phyloP scores from a whole-genome alignment of 805 yeast genomes.

The Ogataea kodamae region DNA sequence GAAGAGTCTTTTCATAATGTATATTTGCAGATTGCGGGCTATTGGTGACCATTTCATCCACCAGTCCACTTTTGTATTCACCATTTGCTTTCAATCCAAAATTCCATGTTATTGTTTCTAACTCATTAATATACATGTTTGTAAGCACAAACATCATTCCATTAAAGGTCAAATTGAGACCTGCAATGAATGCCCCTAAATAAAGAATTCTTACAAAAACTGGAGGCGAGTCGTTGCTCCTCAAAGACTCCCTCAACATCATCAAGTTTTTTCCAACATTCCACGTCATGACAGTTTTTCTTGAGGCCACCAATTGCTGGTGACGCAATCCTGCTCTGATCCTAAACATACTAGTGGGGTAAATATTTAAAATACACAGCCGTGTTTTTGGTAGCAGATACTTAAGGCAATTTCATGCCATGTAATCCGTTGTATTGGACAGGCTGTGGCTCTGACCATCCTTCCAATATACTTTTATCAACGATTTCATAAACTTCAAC shows the following conservation, averaged over 20 bases:
- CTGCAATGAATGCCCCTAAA: constrained; percentile 40
- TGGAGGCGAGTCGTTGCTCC: constrained; percentile 38
- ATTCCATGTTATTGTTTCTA: constrained; percentile 28
- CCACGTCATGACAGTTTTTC: too few relatives aligned
- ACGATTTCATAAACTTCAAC: constrained; percentile 57
- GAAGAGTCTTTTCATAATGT: constrained; percentile 31
- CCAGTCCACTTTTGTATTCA: constrained; percentile 36
- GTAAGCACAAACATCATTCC: constrained; percentile 33
- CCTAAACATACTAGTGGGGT: constrained; percentile 8
- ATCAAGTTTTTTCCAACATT: constrained; percentile 30
- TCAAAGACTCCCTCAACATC: constrained; percentile 24
- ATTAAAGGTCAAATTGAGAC: constrained; percentile 37
- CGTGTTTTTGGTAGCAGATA: neutral
- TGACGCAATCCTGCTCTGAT: constrained; percentile 1
- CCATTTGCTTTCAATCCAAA: constrained; percentile 30
- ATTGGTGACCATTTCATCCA: constrained; percentile 35
- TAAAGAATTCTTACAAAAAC: constrained; percentile 43
- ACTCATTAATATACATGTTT: constrained; percentile 26
- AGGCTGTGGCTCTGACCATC: constrained; percentile 51
- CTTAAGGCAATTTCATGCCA: constrained; percentile 38
- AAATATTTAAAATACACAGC: neutral
- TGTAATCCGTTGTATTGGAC: constrained; percentile 55
- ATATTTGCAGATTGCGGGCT: constrained; percentile 34
- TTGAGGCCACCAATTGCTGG: neutral
- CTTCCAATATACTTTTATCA: constrained; percentile 41